Conservation (phyloP, 2,329 filamentous ascomycete genomes). For the Huntiella moniliformis region DNA sequence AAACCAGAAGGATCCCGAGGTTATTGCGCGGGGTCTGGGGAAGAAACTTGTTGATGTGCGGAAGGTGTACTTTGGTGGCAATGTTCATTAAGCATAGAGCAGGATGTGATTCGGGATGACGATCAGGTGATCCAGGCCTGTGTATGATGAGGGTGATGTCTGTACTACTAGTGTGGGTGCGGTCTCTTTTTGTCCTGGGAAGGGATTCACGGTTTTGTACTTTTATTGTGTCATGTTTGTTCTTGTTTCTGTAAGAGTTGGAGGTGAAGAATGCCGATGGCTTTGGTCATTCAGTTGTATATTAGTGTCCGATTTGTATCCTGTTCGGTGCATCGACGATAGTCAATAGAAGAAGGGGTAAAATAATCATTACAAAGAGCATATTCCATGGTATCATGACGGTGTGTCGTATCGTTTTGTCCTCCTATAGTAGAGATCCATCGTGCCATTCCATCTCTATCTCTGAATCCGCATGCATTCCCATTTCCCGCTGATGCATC, state of each 20-base stretch:
- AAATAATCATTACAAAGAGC: no score
- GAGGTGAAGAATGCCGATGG: no score
- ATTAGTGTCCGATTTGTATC: no score
- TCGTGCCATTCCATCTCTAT: slow-evolving; percentile 11
- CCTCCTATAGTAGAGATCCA: slow-evolving; percentile 5
- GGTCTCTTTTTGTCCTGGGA: neutral
- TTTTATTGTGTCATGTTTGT: neutral
- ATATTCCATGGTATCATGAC: neutral
- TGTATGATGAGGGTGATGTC: no score
- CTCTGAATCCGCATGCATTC: slow-evolving; percentile 3
- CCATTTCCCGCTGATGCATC: neutral
- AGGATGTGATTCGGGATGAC: neutral
- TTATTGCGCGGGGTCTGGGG: slow-evolving; percentile 72
- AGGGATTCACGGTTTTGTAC: neutral
- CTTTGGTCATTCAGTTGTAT: no score
- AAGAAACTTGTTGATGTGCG: slow-evolving; percentile 92
- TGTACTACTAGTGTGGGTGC: neutral
- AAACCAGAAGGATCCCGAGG: slow-evolving; percentile 71
- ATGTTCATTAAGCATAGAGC: slow-evolving; percentile 32
- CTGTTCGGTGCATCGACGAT: no score
- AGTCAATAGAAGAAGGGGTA: no score
- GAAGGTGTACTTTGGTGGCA: slow-evolving; percentile 90
- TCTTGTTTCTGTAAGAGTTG: no score
- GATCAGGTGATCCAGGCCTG: no score
- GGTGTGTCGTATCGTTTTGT: no score